Evolutionary conservation across 31 red algal genomes (phyloP).

Genomic region (Asparagopsis taxiformis): DNA sequence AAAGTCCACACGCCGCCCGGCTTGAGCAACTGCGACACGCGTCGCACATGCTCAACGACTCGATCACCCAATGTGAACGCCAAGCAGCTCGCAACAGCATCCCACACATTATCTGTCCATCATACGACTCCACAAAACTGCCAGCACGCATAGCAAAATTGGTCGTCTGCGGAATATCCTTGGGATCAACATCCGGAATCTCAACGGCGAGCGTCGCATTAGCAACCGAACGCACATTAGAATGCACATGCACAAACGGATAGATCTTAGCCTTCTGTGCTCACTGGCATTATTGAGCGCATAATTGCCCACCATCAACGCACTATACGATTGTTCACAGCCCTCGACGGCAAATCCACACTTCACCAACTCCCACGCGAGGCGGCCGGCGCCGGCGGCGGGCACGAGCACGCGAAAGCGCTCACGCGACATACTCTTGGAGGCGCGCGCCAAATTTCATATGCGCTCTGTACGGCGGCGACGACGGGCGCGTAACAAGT

Average conservation of each 20-base stretch:
- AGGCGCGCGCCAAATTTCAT: too few species aligned
- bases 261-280: constrained; percentile 29
- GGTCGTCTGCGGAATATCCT: constrained; percentile 42
- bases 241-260: constrained; percentile 77
- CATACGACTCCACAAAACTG: constrained; percentile 74
- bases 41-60: constrained; percentile 28
- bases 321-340: constrained; percentile 52
- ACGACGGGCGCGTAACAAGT: constrained; percentile 40
- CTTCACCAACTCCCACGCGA: constrained; percentile 77
- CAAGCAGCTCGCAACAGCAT: constrained; percentile 52
- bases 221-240: constrained; percentile 37
- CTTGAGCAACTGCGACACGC: constrained; percentile 54
- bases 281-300: constrained; percentile 48
- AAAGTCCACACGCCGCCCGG: constrained; percentile 57
- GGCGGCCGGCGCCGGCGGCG: constrained; percentile 62
- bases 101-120: constrained; percentile 54
- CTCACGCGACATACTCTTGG: constrained; percentile 33
- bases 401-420: constrained; percentile 82
- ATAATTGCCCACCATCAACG: constrained; percentile 71
- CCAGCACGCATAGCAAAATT: constrained; percentile 81
- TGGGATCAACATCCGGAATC: constrained; percentile 74
- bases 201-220: constrained; percentile 29
- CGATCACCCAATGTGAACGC: constrained; percentile 48
- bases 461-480: constrained; percentile 60
- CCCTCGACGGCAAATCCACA: constrained; percentile 78